Percentiles rank a stretch among this genome's conserved stretches.
Evolutionary conservation across 208 protist species (phyloP).

Genomic region (Leishmania gerbilli): DNA sequence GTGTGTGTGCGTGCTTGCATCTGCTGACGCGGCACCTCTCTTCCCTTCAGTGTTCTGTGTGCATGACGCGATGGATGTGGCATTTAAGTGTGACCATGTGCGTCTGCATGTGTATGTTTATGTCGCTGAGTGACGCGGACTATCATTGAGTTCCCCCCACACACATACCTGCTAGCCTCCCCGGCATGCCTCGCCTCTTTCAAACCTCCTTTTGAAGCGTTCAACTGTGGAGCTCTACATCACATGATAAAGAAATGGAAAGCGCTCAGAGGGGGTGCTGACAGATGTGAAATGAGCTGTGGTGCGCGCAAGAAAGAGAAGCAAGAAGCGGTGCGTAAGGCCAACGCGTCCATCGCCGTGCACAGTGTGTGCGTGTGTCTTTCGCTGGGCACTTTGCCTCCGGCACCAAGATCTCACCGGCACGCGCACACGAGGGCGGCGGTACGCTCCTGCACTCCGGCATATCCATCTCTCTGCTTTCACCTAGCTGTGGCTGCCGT

Average conservation of each 20-base stretch:
- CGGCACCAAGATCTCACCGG: not conserved
- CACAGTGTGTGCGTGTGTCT: not conserved
- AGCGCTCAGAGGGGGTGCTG: slow-evolving; percentile 2
- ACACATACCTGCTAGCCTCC: not conserved
- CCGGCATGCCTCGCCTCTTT: not conserved
- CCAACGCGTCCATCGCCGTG: not conserved
- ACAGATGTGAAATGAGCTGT: not conserved
- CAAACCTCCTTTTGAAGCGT: not conserved
- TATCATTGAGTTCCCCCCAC: not conserved
- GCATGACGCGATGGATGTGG: not conserved
- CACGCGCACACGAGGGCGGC: not conserved
- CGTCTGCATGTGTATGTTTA: not conserved
- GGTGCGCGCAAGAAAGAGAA: not conserved
- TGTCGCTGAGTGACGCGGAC: not conserved
- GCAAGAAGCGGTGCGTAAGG: not conserved
- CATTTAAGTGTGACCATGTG: not conserved
- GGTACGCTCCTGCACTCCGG: not conserved
- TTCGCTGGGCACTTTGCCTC: not conserved
- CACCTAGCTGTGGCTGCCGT: not conserved
- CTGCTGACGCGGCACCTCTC: not conserved
- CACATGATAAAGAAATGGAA: not conserved
- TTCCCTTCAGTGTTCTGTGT: not conserved
- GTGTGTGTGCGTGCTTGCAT: not conserved
- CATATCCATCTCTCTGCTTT: not conserved
- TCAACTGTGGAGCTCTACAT: slow-evolving; percentile 8